Evolutionary conservation across 2,329 filamentous ascomycete genomes (phyloP).

Genomic region (Nemania bipapillata): DNA sequence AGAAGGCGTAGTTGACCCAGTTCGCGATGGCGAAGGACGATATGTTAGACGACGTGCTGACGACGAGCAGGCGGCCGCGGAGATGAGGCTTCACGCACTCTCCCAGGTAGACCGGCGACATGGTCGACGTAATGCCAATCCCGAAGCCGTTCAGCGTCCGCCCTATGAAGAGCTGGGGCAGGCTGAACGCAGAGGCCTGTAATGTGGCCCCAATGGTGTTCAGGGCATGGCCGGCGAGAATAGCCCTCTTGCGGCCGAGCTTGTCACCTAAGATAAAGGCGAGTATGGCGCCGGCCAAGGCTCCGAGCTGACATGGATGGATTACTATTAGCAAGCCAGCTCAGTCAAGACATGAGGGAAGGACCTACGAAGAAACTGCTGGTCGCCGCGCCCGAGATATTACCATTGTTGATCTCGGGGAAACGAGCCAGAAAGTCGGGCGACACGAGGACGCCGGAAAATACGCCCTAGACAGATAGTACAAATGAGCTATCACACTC

Average conservation of each 20-base stretch:
- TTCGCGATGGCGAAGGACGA: slow-evolving; percentile 58
- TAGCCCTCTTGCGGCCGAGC: slow-evolving; percentile 75
- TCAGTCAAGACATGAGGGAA: background rate
- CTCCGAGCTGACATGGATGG: slow-evolving; percentile 55
- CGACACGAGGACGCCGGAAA: slow-evolving; percentile 57
- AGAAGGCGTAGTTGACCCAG: slow-evolving; percentile 60
- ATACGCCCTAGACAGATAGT: slow-evolving; percentile 53
- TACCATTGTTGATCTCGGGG: slow-evolving; percentile 53
- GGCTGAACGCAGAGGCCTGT: slow-evolving; percentile 55
- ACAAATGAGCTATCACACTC: background rate
- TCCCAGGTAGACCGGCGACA: slow-evolving; percentile 46
- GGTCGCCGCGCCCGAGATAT: slow-evolving; percentile 58
- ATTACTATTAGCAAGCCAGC: background rate
- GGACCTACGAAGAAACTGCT: slow-evolving; percentile 57
- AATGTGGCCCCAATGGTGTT: slow-evolving; percentile 72
- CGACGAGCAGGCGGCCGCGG: slow-evolving; percentile 45
- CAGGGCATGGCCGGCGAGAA: slow-evolving; percentile 68
- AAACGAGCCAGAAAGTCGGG: slow-evolving; percentile 55
- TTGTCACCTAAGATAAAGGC: slow-evolving; percentile 72
- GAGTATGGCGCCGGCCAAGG: slow-evolving; percentile 74
- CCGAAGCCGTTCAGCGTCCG: slow-evolving; percentile 48
- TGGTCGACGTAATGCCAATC: slow-evolving; percentile 49
- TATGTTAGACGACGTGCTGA: slow-evolving; percentile 51
- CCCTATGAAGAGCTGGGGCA: slow-evolving; percentile 48
- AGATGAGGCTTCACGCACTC: slow-evolving; percentile 47